phyloP scores from a whole-genome alignment of 208 protist genomes.

The Trypanosoma platydactyli region DNA sequence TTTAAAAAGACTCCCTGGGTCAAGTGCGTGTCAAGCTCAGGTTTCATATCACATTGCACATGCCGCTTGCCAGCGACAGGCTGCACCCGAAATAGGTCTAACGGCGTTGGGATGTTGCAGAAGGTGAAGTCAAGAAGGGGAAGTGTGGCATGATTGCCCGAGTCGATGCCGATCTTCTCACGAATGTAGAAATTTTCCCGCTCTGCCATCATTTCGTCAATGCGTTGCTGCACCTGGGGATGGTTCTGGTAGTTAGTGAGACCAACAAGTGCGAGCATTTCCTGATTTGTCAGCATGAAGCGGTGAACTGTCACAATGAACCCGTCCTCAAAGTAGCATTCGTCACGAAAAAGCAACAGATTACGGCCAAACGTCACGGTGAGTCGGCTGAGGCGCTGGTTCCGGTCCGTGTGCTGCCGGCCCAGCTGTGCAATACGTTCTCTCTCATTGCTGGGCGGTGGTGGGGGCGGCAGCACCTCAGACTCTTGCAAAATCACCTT shows the following conservation, averaged over 20 bases:
- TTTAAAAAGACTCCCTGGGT: slow-evolving; percentile 76
- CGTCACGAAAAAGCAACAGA: slow-evolving; percentile 67
- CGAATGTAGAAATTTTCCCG: slow-evolving; percentile 52
- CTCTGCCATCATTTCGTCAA: slow-evolving; percentile 37
- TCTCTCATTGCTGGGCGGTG: slow-evolving; percentile 40
- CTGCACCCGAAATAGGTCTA: slow-evolving; percentile 39
- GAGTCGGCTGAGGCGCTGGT: slow-evolving; percentile 75
- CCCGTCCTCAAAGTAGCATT: slow-evolving; percentile 80
- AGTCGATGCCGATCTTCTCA: slow-evolving; percentile 22
- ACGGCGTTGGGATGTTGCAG: slow-evolving; percentile 29
- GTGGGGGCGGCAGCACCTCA: slow-evolving; percentile 59
- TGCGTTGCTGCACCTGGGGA: slow-evolving; percentile 9
- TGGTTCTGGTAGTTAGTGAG: slow-evolving; percentile 22
- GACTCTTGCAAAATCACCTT: slow-evolving; percentile 84
- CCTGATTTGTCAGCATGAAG: slow-evolving; percentile 54
- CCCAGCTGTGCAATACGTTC: slow-evolving; percentile 63
- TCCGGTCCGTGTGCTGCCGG: slow-evolving; percentile 75
- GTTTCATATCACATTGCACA: slow-evolving; percentile 28
- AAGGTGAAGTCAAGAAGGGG: slow-evolving; percentile 38
- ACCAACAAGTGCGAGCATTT: slow-evolving; percentile 45
- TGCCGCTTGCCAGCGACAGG: slow-evolving; percentile 58
- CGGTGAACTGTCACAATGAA: slow-evolving; percentile 78
- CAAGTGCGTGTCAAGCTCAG: slow-evolving; percentile 44
- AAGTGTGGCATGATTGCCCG: slow-evolving; percentile 15
- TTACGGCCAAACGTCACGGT: slow-evolving; percentile 67